Evolutionary conservation across 495 filamentous ascomycete species (phyloP).

Genomic region (Geopyxis carbonaria): DNA sequence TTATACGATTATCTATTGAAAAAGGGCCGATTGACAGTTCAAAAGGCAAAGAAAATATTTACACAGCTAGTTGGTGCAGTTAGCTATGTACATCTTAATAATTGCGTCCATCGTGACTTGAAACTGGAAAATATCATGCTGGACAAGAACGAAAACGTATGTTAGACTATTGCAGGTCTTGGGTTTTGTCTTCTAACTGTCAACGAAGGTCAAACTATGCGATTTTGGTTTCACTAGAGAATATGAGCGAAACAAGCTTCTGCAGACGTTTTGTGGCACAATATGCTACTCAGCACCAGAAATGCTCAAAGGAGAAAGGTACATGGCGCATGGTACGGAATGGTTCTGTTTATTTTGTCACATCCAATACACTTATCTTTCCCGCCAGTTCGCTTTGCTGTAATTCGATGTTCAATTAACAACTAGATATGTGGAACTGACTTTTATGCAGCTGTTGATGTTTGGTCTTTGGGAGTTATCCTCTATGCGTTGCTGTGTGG

Average conservation of each 20-base stretch:
- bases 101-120: slow-evolving; percentile 88
- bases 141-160: slow-evolving; percentile 76
- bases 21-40: slow-evolving; percentile 64
- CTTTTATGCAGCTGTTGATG: slow-evolving; percentile 44
- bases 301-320: slow-evolving; percentile 97
- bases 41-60: slow-evolving; percentile 90
- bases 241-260: slow-evolving; percentile 86
- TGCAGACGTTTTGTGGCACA: slow-evolving; percentile 96
- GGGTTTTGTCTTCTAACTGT: background rate
- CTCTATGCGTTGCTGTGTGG: slow-evolving; percentile 82
- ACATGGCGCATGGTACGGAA: slow-evolving; percentile 31
- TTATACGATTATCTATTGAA: slow-evolving; percentile 87
- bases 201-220: slow-evolving; percentile 66
- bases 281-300: slow-evolving; percentile 96
- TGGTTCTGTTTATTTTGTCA: slow-evolving; percentile 13
- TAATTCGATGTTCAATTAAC: background rate
- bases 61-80: slow-evolving; percentile 92
- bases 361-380: slow-evolving; percentile 5
- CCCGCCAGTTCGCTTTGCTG: background rate
- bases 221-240: slow-evolving; percentile 97
- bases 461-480: slow-evolving; percentile 95
- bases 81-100: slow-evolving; percentile 84
- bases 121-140: slow-evolving; percentile 96
- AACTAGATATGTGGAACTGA: background rate
- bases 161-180: background rate